Evolutionary conservation across 2,329 filamentous ascomycete genomes (phyloP), one percentile per base, ranked within the genome.

Genomic region (Scedosporium minutisporum): DNA sequence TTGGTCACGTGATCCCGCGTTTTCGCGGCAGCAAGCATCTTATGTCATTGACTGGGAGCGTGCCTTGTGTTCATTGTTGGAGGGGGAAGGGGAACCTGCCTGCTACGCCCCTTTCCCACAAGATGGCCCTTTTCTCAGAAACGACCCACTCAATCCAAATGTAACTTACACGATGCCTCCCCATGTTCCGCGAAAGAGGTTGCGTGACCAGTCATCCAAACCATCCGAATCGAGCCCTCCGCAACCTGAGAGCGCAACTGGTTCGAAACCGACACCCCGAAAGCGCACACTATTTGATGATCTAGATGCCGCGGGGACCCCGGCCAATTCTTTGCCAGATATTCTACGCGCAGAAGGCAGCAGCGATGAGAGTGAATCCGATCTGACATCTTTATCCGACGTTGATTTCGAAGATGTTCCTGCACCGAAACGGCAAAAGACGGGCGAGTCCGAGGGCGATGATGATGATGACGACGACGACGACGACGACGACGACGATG

Each of bases 151-250:
- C 3, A 10, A 38, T 38, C 33, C 10, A 48, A 48, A 48, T 21
- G 21, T 12, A 6, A 6, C 21, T 27, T 33, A 59, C 61, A 72
- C 58, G 48, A 91, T 91, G 88, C 87, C 88, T 69, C 87, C 88
- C 25, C 76, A 83, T 66, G 79, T 90, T 16, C 80, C 86, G 58
- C 85, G 86, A 67, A 92, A 91, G 75, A 82, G 87, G 65, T 68
- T 85, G 67, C 82, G 80, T 64, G 33, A 71, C 58, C 69, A 76
- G 66, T 66, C 65, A n/a, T 63, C 70, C 23, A 67, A 65, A 55
- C 25, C 60, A 42, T 55, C 60, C n/a, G 29, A 33, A 9, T 14
- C 60, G 12, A 38, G 5, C 18, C 33, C 27, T 23, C 4, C 44
- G 9, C 23, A 55, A 41, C 18, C 62, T 55, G 57, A 25, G 25